Base-by-base conservation (phyloP, 495 filamentous ascomycete species). In the Tetracladium setigerum region DNA sequence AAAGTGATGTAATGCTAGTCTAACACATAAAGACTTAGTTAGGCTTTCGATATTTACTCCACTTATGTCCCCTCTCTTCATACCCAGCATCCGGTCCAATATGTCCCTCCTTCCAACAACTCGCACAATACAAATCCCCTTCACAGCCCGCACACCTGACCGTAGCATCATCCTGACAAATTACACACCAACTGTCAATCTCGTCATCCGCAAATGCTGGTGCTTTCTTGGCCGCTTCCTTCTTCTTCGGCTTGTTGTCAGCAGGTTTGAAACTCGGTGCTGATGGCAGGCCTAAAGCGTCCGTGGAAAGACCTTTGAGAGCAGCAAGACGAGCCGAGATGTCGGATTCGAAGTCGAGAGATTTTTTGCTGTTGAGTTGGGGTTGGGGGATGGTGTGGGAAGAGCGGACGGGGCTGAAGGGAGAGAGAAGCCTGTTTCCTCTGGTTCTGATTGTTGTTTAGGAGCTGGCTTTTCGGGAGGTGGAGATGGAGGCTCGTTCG, bases 21-120 rank as follows among this genome's bases (percentile, higher is more conserved):
- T n/a, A n/a, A 9, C 32, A n/a, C 32, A 34, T 34, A 9, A 34
- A n/a, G 32, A 38, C 27, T 47, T 16, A 58, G 38, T 49, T 54
- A 6, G 54, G 54, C 32, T 55, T 56, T 37, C 30, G 43, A 40
- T 13, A 60, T 47, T 49, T 55, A 16, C 16, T 41, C 58, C 58
- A 61, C 33, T 66, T 59, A 41, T 79, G 76, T 13, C 65, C 65
- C 35, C 72, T 62, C 54, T 81, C 76, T 37, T 82, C 79, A 40
- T 62, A 76, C 4, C 77, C 75, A 2, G 74, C 79, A 40, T 58
- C 55, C 27, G 70, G 67, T 0, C 82, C 82, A 2, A 73, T 64
- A 51, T 87, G 83, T 57, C 83, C 82, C 54, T 84, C 83, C 39
- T 64, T 67, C 82, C 82, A 87, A 63, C 83, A 86, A 5, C 70